Evolutionary conservation across 306 rosid species (phyloP).

Genomic region (Casuarina equisetifolia): DNA sequence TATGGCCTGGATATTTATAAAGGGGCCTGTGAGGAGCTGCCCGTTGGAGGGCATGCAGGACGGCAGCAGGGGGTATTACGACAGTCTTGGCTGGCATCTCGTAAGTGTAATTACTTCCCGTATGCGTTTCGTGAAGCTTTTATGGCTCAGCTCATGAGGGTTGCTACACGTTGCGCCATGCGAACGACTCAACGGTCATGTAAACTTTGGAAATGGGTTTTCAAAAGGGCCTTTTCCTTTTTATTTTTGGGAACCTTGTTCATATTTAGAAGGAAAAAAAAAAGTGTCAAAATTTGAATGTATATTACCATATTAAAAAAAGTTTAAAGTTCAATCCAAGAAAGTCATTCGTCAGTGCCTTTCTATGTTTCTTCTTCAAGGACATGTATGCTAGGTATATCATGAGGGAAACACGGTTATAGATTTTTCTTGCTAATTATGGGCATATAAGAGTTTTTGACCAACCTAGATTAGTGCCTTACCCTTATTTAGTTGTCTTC

Average conservation of each 20-base stretch:
- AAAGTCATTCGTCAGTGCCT: too few relatives aligned
- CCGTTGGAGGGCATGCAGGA: constrained; percentile 43
- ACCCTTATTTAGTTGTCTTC: too few relatives aligned
- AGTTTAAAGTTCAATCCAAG: too few relatives aligned
- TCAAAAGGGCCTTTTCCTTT: not conserved
- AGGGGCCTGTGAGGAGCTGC: constrained; percentile 17
- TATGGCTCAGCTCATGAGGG: not conserved
- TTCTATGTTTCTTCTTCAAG: too few relatives aligned
- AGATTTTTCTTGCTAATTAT: too few relatives aligned
- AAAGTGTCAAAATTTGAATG: too few relatives aligned
- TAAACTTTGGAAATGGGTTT: not conserved
- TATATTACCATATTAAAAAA: too few relatives aligned
- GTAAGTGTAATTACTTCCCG: not conserved
- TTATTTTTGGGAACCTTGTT: not conserved
- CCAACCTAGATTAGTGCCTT: too few relatives aligned
- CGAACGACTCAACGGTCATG: constrained; percentile 28
- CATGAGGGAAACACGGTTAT: too few relatives aligned
- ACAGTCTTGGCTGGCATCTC: not conserved
- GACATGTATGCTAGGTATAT: too few relatives aligned
- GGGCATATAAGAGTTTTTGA: too few relatives aligned
- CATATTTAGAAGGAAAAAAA: too few relatives aligned
- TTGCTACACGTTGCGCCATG: constrained; percentile 35
- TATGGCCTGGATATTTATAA: constrained; percentile 20
- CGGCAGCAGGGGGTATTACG: not conserved
- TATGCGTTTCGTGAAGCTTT: constrained; percentile 23